phyloP scores from a whole-genome alignment of 495 filamentous ascomycete species.

The Penicillium odoratum region DNA sequence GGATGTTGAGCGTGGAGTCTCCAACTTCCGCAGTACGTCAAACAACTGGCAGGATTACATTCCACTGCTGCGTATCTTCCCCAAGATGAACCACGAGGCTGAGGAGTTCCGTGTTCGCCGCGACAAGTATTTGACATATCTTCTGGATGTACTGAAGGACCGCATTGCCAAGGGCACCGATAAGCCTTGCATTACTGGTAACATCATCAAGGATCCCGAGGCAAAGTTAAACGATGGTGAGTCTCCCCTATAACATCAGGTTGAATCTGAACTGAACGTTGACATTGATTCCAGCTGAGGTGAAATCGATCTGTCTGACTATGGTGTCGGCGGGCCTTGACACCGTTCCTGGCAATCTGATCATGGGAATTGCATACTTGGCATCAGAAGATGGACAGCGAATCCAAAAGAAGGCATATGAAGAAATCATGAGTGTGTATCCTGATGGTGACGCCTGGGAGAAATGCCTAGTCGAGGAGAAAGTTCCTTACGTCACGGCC shows the following conservation, averaged over 20 bases:
- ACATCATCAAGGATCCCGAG: slow-evolving; percentile 65
- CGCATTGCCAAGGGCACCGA: slow-evolving; percentile 61
- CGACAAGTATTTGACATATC: slow-evolving; percentile 57
- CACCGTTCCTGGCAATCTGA: slow-evolving; percentile 66
- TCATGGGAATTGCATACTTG: slow-evolving; percentile 73
- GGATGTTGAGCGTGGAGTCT: slow-evolving; percentile 61
- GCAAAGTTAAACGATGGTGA: slow-evolving; percentile 60
- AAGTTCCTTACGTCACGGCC: slow-evolving; percentile 68
- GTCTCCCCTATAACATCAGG: slow-evolving; percentile 5
- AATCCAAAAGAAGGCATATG: slow-evolving; percentile 63
- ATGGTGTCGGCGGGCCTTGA: slow-evolving; percentile 76
- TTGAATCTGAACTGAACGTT: not conserved
- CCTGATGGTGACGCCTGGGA: slow-evolving; percentile 66
- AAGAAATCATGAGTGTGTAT: slow-evolving; percentile 64
- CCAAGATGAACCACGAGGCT: slow-evolving; percentile 54
- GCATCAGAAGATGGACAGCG: slow-evolving; percentile 58
- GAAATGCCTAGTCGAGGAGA: slow-evolving; percentile 64
- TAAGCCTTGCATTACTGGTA: slow-evolving; percentile 70
- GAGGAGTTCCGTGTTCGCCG: slow-evolving; percentile 53
- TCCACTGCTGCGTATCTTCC: slow-evolving; percentile 58
- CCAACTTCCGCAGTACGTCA: slow-evolving; percentile 63
- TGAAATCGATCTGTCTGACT: slow-evolving; percentile 71
- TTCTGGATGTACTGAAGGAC: slow-evolving; percentile 60
- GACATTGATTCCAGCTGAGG: slow-evolving; percentile 49
- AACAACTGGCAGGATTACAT: slow-evolving; percentile 75